Percentiles rank a stretch among this genome's conserved stretches.
These are phyloP conservation scores for Ceratocystis eucalypticola DNA, from an alignment of 2,329 filamentous ascomycete genomes.

Conservation along the genomic window DNA sequence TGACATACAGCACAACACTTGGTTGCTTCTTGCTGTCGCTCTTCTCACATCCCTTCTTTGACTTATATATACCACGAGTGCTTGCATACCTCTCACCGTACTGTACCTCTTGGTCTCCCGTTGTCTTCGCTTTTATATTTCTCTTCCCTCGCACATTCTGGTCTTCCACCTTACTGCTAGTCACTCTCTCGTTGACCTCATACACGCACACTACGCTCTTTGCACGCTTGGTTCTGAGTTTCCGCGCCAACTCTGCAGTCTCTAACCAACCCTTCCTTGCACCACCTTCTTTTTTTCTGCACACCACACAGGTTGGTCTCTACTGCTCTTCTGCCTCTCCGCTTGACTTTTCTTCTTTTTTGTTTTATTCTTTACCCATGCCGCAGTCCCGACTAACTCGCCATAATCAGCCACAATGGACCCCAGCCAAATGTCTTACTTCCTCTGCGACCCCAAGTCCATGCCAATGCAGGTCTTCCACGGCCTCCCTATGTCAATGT, in stretches of 20 bases:
- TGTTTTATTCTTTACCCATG: neutral
- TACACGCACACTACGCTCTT: neutral
- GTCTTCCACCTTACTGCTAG: neutral
- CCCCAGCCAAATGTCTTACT: conserved; percentile 60
- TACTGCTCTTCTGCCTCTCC: neutral
- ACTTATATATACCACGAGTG: no score
- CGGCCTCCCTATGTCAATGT: conserved; percentile 62
- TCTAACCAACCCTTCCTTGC: neutral
- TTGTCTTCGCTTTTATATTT: no score
- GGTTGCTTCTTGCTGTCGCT: neutral
- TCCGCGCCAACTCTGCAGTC: neutral
- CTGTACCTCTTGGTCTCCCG: no score
- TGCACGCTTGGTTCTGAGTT: neutral
- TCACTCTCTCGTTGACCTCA: neutral
- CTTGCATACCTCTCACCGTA: no score
- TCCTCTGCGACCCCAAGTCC: conserved; percentile 63
- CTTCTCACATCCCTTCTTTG: neutral
- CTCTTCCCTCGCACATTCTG: neutral
- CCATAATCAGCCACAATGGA: conserved; percentile 44
- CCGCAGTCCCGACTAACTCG: conserved; percentile 14
- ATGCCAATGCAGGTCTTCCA: conserved; percentile 56
- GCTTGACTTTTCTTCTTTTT: no score
- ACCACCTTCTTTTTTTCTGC: neutral
- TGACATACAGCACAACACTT: neutral
- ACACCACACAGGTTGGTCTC: conserved; percentile 1